phyloP scores from a whole-genome alignment of 768 basidiomycete genomes.

The Suillus occidentalis region DNA sequence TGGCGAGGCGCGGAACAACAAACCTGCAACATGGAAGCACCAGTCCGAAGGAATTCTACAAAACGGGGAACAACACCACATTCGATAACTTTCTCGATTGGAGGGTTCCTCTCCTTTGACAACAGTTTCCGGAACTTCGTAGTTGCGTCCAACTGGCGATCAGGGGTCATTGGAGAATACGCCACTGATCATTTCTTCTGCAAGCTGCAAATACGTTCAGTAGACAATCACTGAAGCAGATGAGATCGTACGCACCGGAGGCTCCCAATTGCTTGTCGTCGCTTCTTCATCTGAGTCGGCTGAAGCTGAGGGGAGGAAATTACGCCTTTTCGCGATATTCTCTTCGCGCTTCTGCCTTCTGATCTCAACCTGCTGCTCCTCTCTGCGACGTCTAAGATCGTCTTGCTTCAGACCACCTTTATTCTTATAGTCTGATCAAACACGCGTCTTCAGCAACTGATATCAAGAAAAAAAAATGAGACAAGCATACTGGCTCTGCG shows the following conservation, averaged over 20 bases:
- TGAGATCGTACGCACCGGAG: slow-evolving; percentile 50
- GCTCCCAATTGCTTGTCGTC: slow-evolving; percentile 67
- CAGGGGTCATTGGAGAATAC: slow-evolving; percentile 91
- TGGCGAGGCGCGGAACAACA: slow-evolving; percentile 19
- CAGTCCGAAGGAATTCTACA: slow-evolving; percentile 85
- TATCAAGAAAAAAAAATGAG: slow-evolving; percentile 12
- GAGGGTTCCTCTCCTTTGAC: slow-evolving; percentile 99
- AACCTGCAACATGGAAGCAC: slow-evolving; percentile 85
- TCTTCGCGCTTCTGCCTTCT: slow-evolving; percentile 98
- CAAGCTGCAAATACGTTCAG: slow-evolving; percentile 49
- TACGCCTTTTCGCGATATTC: slow-evolving; percentile 96
- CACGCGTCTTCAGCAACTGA: slow-evolving; percentile 38
- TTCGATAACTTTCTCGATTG: slow-evolving; percentile 97
- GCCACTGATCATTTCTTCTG: slow-evolving; percentile 89
- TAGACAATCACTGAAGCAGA: slow-evolving; percentile 13
- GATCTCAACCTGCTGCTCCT: slow-evolving; percentile 99
- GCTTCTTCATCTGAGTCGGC: slow-evolving; percentile 93
- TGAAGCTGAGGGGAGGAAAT: slow-evolving; percentile 75
- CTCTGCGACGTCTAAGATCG: slow-evolving; percentile 92
- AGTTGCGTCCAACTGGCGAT: slow-evolving; percentile 93
- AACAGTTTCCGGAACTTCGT: slow-evolving; percentile 98
- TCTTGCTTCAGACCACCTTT: slow-evolving; percentile 88
- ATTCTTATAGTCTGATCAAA: slow-evolving; percentile 77
- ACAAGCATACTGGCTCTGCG: slow-evolving; percentile 63
- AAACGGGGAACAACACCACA: slow-evolving; percentile 97